Evolutionary conservation across 306 rosid species (phyloP), one percentile per base, ranked within the genome.

Genomic region (Lotus japonicus): DNA sequence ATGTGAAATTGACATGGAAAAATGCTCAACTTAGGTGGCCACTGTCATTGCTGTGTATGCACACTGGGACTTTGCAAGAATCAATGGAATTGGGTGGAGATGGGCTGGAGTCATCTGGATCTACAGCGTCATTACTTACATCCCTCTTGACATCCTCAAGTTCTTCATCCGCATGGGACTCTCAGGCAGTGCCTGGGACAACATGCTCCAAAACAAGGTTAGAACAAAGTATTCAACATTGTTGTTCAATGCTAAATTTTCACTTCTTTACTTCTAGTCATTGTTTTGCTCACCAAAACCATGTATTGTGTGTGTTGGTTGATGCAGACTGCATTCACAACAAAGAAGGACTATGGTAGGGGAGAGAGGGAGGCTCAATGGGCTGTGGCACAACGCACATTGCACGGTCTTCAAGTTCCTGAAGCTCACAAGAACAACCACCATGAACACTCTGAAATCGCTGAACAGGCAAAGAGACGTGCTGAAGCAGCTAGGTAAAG

Each of bases 51-150:
- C 97, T 46, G 92, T 88, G 62, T 90, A 88, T 38, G 72, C 87
- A 38, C 60, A 68, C 9, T 88, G 97, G 97, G 84, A 72, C 28
- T 90, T 90, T 11, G 95, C 95, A 8, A 79, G 77, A 75, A 84
- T 88, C 76, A 7, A 74, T 0, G 97, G 97, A 62, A 13, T 90
- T 52, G 97, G 95, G 0, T 90, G 97, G 97, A 59, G 67, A 49
- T 90, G 97, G 97, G 92, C 95, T n/a, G 97, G 92, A 57, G 87
- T 18, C 11, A 90, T 90, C 53, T 90, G 97, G 97, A 0, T 86
- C 63, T 90, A 46, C 79, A 90, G 90, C 44, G 2, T 90, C 43
- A 3, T 90, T 18, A 90, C 95, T 9, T 90, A 90, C 58, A 41
- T 90, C 77, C 97, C 97, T 55, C 95, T 90, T 7, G 97, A 90